Percentiles rank a stretch among this genome's conserved stretches.
Evolutionary conservation across 2,329 filamentous ascomycete genomes (phyloP).

Genomic region (Diaporthe nobilis): DNA sequence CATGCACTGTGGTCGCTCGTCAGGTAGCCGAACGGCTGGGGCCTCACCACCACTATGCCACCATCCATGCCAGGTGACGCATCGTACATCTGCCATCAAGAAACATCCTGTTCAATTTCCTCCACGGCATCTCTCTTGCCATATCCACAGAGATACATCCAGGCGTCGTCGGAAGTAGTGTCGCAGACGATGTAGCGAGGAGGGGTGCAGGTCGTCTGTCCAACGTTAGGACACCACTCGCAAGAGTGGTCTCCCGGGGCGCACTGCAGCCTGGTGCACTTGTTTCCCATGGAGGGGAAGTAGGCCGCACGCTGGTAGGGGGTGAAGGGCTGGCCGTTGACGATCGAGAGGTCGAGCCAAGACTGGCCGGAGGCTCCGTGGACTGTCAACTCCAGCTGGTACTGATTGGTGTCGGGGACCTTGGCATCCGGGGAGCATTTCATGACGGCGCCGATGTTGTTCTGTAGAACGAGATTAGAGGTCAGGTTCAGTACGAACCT

Average conservation of each 20-base stretch:
- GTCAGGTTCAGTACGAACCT: too few species aligned
- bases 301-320: constrained; percentile 13
- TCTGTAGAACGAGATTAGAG: not conserved
- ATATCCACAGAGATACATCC: constrained; percentile 28
- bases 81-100: not conserved
- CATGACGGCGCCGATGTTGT: not conserved
- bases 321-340: constrained; percentile 22
- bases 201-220: constrained; percentile 1
- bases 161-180: not conserved
- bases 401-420: not conserved
- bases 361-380: constrained; percentile 5
- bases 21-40: too few species aligned
- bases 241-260: constrained; percentile 8
- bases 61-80: too few species aligned
- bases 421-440: constrained; percentile 5
- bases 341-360: constrained; percentile 26
- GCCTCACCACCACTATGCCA: not conserved
- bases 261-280: constrained; percentile 3
- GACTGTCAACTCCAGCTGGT: constrained; percentile 17
- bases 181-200: constrained; percentile 8
- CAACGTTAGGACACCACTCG: constrained; percentile 28
- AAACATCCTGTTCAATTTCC: too few species aligned
- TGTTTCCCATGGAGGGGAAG: not conserved
- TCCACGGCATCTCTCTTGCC: not conserved
- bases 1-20: not conserved